These are phyloP conservation scores for Eucalyptus rudis DNA, from an alignment of 345 rosid genomes.

Conservation along the genomic window DNA sequence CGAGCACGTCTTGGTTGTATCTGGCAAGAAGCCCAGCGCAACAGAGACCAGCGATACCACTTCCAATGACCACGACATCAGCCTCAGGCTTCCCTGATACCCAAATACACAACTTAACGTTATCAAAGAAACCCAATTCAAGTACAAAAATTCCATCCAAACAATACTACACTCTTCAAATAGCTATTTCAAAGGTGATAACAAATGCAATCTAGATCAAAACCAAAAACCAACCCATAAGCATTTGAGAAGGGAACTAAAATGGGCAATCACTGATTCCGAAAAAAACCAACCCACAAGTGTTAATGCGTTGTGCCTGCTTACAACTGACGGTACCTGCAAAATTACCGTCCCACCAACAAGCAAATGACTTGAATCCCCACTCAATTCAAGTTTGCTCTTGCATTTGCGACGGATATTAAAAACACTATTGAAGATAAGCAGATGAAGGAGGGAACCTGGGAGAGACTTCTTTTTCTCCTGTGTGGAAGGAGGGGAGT, in stretches of 20 bases:
- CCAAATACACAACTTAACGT: neutral
- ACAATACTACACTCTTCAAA: neutral
- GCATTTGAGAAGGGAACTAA: neutral
- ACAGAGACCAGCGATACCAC: constrained; percentile 82
- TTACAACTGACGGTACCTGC: neutral
- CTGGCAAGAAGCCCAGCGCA: constrained; percentile 86
- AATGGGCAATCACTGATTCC: neutral
- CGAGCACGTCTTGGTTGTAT: constrained; percentile 67
- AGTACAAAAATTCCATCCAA: neutral
- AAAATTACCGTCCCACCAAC: neutral
- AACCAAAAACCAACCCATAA: neutral
- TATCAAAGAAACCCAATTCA: neutral
- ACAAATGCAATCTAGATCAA: neutral
- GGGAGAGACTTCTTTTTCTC: neutral
- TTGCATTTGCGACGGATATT: neutral
- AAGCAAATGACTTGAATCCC: neutral
- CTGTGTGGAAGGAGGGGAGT: neutral
- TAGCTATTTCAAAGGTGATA: neutral
- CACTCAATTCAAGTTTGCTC: neutral
- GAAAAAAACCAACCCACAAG: neutral
- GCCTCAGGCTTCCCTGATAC: constrained; percentile 66
- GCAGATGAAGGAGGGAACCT: neutral
- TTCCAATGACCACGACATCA: constrained; percentile 83
- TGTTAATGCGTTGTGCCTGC: neutral
- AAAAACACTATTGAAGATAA: neutral